Conservation (phyloP, 768 basidiomycete genomes). For the Boletus subcaerulescens region DNA sequence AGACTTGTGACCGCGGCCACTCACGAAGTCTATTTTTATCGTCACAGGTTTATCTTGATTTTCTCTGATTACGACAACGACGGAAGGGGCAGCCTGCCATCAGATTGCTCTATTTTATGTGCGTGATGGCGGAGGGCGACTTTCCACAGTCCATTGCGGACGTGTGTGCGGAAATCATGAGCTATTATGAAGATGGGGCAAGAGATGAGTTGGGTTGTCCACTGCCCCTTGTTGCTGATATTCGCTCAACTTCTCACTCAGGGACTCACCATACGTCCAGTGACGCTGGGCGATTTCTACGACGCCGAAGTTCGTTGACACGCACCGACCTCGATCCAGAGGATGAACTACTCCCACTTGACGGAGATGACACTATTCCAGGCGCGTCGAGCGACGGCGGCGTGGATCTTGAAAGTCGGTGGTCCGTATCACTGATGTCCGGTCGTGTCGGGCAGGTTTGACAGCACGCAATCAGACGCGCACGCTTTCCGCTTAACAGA, state of each 20-base stretch:
- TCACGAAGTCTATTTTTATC: too few relatives aligned
- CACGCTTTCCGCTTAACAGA: constrained; percentile 11
- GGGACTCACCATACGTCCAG: constrained; percentile 77
- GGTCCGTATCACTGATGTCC: neutral
- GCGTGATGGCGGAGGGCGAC: too few relatives aligned
- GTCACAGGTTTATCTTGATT: too few relatives aligned
- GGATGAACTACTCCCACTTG: constrained; percentile 20
- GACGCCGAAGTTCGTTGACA: constrained; percentile 33
- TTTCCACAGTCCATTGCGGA: too few relatives aligned
- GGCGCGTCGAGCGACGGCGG: neutral
- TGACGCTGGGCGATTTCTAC: constrained; percentile 69
- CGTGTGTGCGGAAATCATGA: neutral
- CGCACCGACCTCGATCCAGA: constrained; percentile 27
- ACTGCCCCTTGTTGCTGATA: too few relatives aligned
- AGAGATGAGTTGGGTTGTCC: constrained; percentile 33
- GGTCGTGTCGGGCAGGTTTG: neutral
- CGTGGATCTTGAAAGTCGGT: constrained; percentile 2
- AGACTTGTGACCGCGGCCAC: too few relatives aligned
- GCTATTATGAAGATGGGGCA: constrained; percentile 42
- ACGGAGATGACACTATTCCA: neutral
- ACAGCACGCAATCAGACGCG: neutral
- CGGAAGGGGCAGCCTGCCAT: too few relatives aligned
- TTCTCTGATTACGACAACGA: too few relatives aligned
- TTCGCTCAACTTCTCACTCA: constrained; percentile 23
- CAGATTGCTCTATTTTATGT: too few relatives aligned